phyloP scores from a whole-genome alignment of 129 eudicot genomes.

The Tagetes patula region DNA sequence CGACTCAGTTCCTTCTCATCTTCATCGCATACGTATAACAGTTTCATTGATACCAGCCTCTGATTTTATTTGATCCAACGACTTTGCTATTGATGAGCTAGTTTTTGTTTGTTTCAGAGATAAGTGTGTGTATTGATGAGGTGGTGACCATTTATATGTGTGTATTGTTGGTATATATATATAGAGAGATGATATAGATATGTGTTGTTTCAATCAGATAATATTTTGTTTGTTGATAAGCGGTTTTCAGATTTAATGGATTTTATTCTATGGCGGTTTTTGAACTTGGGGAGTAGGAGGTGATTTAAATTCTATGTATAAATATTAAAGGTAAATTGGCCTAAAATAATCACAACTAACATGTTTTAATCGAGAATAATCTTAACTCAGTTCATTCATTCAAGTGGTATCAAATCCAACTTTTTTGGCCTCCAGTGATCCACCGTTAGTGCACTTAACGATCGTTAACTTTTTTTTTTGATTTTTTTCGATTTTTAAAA shows the following conservation, averaged over 20 bases:
- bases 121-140: not conserved
- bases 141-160: not conserved
- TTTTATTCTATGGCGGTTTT: slow-evolving; percentile 15
- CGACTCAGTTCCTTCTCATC: slow-evolving; percentile 36
- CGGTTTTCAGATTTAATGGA: not conserved
- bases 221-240: slow-evolving; percentile 17
- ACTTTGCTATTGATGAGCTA: not conserved
- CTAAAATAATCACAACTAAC: too few relatives aligned
- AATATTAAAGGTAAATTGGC: too few relatives aligned
- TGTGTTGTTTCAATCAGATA: slow-evolving; percentile 19
- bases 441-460: too few relatives aligned
- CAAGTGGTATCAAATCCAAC: too few relatives aligned
- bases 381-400: too few relatives aligned
- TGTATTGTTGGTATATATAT: slow-evolving; percentile 16
- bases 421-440: too few relatives aligned
- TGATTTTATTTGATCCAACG: too few relatives aligned
- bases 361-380: too few relatives aligned
- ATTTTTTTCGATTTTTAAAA: too few relatives aligned
- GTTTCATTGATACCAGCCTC: slow-evolving; percentile 18
- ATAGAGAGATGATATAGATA: slow-evolving; percentile 9
- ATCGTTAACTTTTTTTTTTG: too few relatives aligned
- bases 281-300: not conserved
- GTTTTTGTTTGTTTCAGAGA: slow-evolving; percentile 8
- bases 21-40: slow-evolving; percentile 30
- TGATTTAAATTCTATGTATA: not conserved